These are phyloP conservation scores for Podospora anserina DNA, from an alignment of 495 filamentous ascomycete species.

Conservation along the genomic window DNA sequence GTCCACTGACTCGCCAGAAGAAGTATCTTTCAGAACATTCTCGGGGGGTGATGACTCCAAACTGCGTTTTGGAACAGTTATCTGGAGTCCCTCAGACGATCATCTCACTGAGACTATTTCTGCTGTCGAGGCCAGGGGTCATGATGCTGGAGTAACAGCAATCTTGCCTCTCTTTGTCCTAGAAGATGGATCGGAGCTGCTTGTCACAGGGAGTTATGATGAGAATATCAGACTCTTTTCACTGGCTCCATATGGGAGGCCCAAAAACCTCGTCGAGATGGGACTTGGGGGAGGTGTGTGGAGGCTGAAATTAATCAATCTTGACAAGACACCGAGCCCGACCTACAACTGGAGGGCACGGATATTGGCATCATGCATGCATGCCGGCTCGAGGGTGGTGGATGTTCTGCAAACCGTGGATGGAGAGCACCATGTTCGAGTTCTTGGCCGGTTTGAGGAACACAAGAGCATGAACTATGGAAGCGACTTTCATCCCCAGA, in stretches of 20 bases:
- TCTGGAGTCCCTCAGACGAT: conserved; percentile 29
- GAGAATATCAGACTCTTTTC: conserved; percentile 69
- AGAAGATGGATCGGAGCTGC: conserved; percentile 43
- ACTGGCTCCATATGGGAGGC: conserved; percentile 42
- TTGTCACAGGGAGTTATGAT: conserved; percentile 91
- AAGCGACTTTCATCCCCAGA: conserved; percentile 62
- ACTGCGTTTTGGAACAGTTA: conserved; percentile 37
- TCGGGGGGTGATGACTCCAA: conserved; percentile 69
- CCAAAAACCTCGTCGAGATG: conserved; percentile 56
- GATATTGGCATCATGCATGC: conserved; percentile 90
- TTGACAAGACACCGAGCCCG: conserved; percentile 10
- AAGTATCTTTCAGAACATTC: conserved; percentile 39
- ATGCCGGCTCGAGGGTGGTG: conserved; percentile 73
- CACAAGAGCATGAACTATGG: conserved; percentile 97
- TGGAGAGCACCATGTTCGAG: conserved; percentile 57
- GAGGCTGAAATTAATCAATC: conserved; percentile 65
- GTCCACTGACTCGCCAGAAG: neutral
- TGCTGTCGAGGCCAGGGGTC: conserved; percentile 46
- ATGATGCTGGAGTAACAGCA: conserved; percentile 82
- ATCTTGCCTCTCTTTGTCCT: conserved; percentile 64
- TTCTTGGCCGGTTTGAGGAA: conserved; percentile 74
- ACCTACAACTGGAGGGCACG: conserved; percentile 38
- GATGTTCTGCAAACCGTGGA: conserved; percentile 25
- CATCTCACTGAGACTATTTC: conserved; percentile 38
- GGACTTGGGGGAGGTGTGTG: conserved; percentile 86